A percentile compares a stretch with the other conserved stretches of the same genome.
Evolutionary conservation across 441 rosid species (phyloP).

Genomic region (Aleurites moluccanus): DNA sequence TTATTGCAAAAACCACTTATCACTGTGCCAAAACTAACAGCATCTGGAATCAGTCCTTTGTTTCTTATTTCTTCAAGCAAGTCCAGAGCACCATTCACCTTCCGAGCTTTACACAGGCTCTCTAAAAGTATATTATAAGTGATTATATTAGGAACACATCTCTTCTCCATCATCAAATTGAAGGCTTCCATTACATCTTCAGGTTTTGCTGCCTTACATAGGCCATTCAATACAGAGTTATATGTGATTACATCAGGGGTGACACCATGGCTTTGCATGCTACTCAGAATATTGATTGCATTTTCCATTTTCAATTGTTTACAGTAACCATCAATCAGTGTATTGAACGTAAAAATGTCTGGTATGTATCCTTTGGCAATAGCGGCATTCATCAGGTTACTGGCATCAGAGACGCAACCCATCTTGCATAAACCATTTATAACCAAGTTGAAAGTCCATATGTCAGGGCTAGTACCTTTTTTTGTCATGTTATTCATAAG

Average conservation of each 20-base stretch:
- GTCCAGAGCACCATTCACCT: conserved; percentile 61
- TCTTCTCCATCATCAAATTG: conserved; percentile 60
- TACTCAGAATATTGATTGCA: conserved; percentile 61
- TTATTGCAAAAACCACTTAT: conserved; percentile 64
- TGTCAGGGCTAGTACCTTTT: conserved; percentile 59
- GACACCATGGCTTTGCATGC: conserved; percentile 66
- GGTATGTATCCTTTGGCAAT: conserved; percentile 71
- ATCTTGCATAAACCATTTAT: conserved; percentile 88
- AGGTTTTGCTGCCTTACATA: conserved; percentile 74
- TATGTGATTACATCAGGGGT: conserved; percentile 85
- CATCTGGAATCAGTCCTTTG: conserved; percentile 61
- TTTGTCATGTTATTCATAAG: conserved; percentile 69
- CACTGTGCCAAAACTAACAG: conserved; percentile 65
- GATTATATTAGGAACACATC: conserved; percentile 68
- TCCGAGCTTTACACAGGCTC: conserved; percentile 76
- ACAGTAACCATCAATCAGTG: conserved; percentile 84
- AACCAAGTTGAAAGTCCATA: conserved; percentile 81
- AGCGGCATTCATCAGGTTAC: conserved; percentile 59
- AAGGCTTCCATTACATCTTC: conserved; percentile 83
- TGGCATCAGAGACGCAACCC: conserved; percentile 89
- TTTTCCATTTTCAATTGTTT: conserved; percentile 70
- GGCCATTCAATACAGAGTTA: conserved; percentile 86
- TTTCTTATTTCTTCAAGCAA: conserved; percentile 57
- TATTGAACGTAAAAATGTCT: conserved; percentile 85
- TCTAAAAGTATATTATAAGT: conserved; percentile 82